A percentile compares a stretch with the other conserved stretches of the same genome.
Conservation (phyloP, 2,329 filamentous ascomycete genomes). For the Ophiostoma ulmi region DNA sequence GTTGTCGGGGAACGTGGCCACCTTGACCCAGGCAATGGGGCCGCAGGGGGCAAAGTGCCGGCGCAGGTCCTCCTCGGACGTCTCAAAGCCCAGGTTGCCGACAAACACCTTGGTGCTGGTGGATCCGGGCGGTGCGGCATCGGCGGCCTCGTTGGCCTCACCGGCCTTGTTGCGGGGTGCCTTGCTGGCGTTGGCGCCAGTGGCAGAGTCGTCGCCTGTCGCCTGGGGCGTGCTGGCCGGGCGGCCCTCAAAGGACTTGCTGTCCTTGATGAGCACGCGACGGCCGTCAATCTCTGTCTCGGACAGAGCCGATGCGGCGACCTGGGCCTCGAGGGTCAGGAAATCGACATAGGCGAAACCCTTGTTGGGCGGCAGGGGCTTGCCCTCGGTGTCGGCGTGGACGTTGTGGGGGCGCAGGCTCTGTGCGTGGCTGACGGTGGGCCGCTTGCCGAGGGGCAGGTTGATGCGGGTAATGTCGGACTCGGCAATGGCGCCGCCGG, state of each 20-base stretch:
- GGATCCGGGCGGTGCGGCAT: slow-evolving; percentile 42
- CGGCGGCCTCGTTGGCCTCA: slow-evolving; percentile 32
- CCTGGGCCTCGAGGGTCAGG: slow-evolving; percentile 59
- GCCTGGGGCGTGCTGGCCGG: slow-evolving; percentile 39
- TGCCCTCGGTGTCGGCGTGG: slow-evolving; percentile 32
- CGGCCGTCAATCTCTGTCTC: slow-evolving; percentile 74
- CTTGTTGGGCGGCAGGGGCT: slow-evolving; percentile 58
- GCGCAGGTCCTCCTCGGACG: slow-evolving; percentile 72
- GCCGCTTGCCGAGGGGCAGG: slow-evolving; percentile 51
- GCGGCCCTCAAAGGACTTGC: slow-evolving; percentile 84
- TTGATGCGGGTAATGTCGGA: slow-evolving; percentile 79
- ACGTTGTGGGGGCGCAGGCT: slow-evolving; percentile 27
- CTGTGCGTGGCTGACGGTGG: not conserved
- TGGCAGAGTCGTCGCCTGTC: slow-evolving; percentile 24
- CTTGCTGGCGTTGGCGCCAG: slow-evolving; percentile 20
- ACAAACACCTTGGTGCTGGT: slow-evolving; percentile 75
- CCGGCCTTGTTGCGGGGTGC: slow-evolving; percentile 27
- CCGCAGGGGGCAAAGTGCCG: slow-evolving; percentile 84
- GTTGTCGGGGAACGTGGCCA: slow-evolving; percentile 87
- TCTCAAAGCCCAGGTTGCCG: slow-evolving; percentile 79
- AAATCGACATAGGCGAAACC: slow-evolving; percentile 98
- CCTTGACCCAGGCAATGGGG: slow-evolving; percentile 71
- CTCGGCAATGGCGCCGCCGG: slow-evolving; percentile 59
- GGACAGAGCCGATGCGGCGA: slow-evolving; percentile 78
- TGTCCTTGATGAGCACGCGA: slow-evolving; percentile 86